These are phyloP conservation scores for Candida labiduridarum DNA, from an alignment of 1,139 yeast genomes.

Conservation along the genomic window DNA sequence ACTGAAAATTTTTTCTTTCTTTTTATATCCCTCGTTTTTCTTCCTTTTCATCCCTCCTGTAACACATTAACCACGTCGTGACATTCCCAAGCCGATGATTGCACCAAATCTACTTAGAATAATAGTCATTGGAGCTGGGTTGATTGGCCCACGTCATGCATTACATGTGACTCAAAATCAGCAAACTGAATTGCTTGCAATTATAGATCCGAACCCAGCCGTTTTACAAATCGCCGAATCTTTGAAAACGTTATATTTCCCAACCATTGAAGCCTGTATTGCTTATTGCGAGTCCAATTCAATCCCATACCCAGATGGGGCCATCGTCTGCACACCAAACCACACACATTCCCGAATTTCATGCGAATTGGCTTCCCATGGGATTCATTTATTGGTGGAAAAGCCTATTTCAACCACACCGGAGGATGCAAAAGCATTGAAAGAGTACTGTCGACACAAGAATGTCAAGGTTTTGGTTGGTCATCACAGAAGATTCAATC, in stretches of 20 bases:
- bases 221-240: constrained; percentile 26
- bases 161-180: constrained; percentile 28
- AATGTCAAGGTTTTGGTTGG: constrained; percentile 41
- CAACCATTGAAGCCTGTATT: constrained; percentile 29
- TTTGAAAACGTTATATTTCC: constrained; percentile 29
- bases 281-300: constrained; percentile 26
- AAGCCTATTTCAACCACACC: constrained; percentile 45
- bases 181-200: constrained; percentile 33
- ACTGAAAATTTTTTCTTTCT: not conserved
- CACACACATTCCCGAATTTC: constrained; percentile 42
- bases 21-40: not conserved
- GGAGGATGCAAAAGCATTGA: constrained; percentile 36
- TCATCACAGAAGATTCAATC: constrained; percentile 48
- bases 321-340: constrained; percentile 47
- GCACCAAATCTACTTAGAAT: constrained; percentile 11
- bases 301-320: constrained; percentile 39
- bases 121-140: constrained; percentile 41
- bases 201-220: constrained; percentile 36
- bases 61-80: not conserved
- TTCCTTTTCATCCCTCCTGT: not conserved
- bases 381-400: constrained; percentile 42
- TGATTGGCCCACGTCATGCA: constrained; percentile 48
- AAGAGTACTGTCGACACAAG: constrained; percentile 25
- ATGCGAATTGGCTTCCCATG: constrained; percentile 34
- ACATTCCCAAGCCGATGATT: not conserved